Percentiles rank a stretch among this genome's conserved stretches.
phyloP scores from a whole-genome alignment of 257 asterid species.

The Mitragyna speciosa region DNA sequence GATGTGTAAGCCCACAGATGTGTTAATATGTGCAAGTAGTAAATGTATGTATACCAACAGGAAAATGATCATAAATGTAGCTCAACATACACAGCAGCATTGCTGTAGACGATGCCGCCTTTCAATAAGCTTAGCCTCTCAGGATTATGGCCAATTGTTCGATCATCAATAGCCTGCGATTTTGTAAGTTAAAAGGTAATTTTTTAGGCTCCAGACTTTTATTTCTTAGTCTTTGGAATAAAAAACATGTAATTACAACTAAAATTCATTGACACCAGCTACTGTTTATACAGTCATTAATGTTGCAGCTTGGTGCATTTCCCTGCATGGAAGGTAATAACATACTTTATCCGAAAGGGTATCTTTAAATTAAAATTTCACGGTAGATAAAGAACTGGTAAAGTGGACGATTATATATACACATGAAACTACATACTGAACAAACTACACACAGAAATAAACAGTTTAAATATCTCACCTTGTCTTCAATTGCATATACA shows the following conservation, averaged over 20 bases:
- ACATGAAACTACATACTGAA: neutral
- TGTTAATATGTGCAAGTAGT: neutral
- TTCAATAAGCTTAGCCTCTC: conserved; percentile 88
- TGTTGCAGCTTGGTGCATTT: no score
- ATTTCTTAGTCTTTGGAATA: neutral
- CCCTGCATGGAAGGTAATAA: neutral
- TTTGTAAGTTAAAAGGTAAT: conserved; percentile 18
- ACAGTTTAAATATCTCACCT: conserved; percentile 35
- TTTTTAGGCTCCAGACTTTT: neutral
- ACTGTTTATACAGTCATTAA: no score
- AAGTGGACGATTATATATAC: no score
- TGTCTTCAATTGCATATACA: conserved; percentile 67
- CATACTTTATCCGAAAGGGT: neutral
- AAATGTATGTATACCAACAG: no score
- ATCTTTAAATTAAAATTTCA: neutral
- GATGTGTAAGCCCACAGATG: neutral
- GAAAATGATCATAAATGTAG: conserved; percentile 8
- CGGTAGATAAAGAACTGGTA: no score
- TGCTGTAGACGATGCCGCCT: conserved; percentile 91
- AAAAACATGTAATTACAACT: neutral
- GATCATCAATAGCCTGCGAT: conserved; percentile 81
- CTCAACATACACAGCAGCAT: conserved; percentile 72
- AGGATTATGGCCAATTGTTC: conserved; percentile 90
- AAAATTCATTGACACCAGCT: neutral
- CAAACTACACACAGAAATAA: neutral